A percentile compares a stretch with the other conserved stretches of the same genome.
These are phyloP conservation scores for Przewalskia tangutica DNA, from an alignment of 257 asterid genomes.

Conservation along the genomic window DNA sequence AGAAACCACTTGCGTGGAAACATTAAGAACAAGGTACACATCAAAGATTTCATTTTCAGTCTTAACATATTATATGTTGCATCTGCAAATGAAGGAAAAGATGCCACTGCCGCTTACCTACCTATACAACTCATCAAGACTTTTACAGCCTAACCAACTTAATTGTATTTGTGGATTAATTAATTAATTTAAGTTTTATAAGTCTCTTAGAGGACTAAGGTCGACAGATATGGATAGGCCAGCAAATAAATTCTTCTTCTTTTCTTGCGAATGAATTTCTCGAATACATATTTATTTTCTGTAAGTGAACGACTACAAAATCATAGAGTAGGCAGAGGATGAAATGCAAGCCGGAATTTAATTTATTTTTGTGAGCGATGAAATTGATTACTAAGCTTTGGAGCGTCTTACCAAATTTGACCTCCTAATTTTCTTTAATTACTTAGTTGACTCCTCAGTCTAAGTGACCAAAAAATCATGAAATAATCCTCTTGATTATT, in stretches of 20 bases:
- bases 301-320: too few species aligned
- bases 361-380: too few species aligned
- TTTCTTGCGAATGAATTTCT: too few species aligned
- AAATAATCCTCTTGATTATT: too few species aligned
- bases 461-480: not conserved
- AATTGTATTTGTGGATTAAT: not conserved
- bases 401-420: not conserved
- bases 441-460: not conserved
- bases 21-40: not conserved
- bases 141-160: conserved; percentile 2
- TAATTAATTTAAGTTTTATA: not conserved
- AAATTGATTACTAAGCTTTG: too few species aligned
- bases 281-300: too few species aligned
- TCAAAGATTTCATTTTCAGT: not conserved
- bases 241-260: too few species aligned
- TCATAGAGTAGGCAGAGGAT: too few species aligned
- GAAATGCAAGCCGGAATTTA: too few species aligned
- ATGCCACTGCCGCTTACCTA: not conserved
- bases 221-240: too few species aligned
- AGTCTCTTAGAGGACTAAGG: too few species aligned
- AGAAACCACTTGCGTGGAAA: not conserved
- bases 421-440: not conserved
- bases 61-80: not conserved
- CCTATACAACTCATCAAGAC: not conserved
- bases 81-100: not conserved